Evolutionary conservation across 2,329 filamentous ascomycete genomes (phyloP).

Genomic region (Epichloe amarillans): DNA sequence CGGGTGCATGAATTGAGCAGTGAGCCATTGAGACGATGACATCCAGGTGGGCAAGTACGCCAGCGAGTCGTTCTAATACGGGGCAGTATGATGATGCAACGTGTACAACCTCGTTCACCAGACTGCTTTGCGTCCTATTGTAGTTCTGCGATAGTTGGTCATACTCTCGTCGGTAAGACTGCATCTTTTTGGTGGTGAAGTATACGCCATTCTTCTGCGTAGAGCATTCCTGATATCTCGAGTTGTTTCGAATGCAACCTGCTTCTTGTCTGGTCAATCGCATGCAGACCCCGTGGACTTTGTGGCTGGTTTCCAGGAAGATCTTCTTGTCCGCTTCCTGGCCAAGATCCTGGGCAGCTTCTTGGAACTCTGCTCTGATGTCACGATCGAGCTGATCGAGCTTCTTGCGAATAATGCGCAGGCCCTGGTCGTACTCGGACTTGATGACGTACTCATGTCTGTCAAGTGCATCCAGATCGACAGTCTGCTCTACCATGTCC

Average conservation of each 20-base stretch:
- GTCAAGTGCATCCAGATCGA: constrained; percentile 88
- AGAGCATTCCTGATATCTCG: constrained; percentile 81
- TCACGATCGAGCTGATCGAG: constrained; percentile 71
- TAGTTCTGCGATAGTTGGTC: constrained; percentile 92
- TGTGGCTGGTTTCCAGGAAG: constrained; percentile 82
- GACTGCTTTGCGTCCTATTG: constrained; percentile 80
- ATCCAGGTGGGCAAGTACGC: constrained; percentile 76
- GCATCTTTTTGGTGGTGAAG: constrained; percentile 81
- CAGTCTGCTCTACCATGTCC: constrained; percentile 97
- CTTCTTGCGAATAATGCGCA: constrained; percentile 80
- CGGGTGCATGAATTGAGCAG: constrained; percentile 82
- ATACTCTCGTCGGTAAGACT: constrained; percentile 73
- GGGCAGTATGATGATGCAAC: constrained; percentile 93
- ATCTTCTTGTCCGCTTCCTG: constrained; percentile 98
- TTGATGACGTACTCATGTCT: constrained; percentile 99
- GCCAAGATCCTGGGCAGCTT: constrained; percentile 65
- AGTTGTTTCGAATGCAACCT: constrained; percentile 83
- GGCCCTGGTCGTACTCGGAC: constrained; percentile 84
- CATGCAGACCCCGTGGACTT: constrained; percentile 93
- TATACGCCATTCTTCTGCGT: constrained; percentile 99
- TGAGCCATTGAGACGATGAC: constrained; percentile 92
- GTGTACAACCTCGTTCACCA: constrained; percentile 83
- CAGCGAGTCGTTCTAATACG: constrained; percentile 78
- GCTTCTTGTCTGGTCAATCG: constrained; percentile 83
- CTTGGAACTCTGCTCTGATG: constrained; percentile 70